Evolutionary conservation across 805 yeast genomes (phyloP).

Genomic region (Yamadazyma takamatsuzukensis): DNA sequence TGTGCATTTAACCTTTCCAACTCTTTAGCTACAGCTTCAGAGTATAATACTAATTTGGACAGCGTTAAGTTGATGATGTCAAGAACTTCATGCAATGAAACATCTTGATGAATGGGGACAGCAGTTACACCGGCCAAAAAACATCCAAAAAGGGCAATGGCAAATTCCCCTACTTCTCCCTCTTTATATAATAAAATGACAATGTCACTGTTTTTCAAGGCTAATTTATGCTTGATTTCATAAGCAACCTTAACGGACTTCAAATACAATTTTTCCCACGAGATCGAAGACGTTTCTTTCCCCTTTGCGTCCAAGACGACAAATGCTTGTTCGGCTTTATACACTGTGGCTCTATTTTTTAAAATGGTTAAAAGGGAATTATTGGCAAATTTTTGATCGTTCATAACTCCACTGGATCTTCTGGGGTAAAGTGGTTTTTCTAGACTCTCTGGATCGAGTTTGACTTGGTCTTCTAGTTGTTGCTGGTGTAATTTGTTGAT

Average conservation of each 20-base stretch:
- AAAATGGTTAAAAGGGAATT: conserved; percentile 65
- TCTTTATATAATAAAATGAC: conserved; percentile 82
- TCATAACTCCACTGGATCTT: conserved; percentile 24
- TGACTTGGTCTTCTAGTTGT: conserved; percentile 19
- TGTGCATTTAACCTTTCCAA: conserved; percentile 56
- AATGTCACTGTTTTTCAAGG: conserved; percentile 75
- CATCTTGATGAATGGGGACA: conserved; percentile 81
- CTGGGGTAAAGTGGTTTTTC: conserved; percentile 62
- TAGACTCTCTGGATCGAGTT: conserved; percentile 32
- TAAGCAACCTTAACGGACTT: conserved; percentile 87
- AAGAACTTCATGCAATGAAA: conserved; percentile 63
- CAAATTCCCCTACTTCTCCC: conserved; percentile 79
- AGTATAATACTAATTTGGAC: conserved; percentile 72
- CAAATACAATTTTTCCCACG: conserved; percentile 86
- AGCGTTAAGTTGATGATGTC: conserved; percentile 71
- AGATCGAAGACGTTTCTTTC: conserved; percentile 67
- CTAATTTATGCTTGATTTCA: conserved; percentile 68
- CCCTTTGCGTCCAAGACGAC: conserved; percentile 73
- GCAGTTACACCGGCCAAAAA: conserved; percentile 93
- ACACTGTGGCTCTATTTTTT: conserved; percentile 65
- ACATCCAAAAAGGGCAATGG: conserved; percentile 85
- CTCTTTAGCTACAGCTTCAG: conserved; percentile 73
- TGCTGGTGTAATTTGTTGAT: conserved; percentile 34
- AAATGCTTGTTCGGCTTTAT: conserved; percentile 64
- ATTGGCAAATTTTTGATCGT: conserved; percentile 11